phyloP scores from a whole-genome alignment of 768 basidiomycete genomes.

The Crepidotus variabilis region DNA sequence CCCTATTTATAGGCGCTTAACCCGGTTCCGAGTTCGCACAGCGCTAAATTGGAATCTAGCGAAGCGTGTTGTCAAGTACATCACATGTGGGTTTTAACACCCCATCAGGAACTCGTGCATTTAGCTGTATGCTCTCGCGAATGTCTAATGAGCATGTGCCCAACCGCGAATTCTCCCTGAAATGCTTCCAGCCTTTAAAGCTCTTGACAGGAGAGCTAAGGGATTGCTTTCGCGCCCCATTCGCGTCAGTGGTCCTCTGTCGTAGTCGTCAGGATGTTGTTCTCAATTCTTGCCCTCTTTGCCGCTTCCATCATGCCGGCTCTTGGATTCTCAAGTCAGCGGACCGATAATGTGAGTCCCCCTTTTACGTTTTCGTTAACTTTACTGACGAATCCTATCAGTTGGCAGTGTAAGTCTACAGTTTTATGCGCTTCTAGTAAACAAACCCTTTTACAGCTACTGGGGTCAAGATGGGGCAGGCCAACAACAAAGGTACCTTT shows the following conservation, averaged over 20 bases:
- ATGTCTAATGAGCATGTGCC: slow-evolving; percentile 19
- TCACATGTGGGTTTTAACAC: slow-evolving; percentile 11
- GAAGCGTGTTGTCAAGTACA: background rate
- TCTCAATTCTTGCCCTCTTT: slow-evolving; percentile 11
- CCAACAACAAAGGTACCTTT: slow-evolving; percentile 31
- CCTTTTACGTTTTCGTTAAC: background rate
- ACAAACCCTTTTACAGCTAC: slow-evolving; percentile 23
- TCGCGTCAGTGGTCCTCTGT: slow-evolving; percentile 7
- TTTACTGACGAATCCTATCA: slow-evolving; percentile 8
- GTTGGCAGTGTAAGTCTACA: slow-evolving; percentile 32
- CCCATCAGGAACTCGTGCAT: slow-evolving; percentile 1
- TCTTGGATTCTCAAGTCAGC: slow-evolving; percentile 25
- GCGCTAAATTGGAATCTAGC: background rate
- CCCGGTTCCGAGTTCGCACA: background rate
- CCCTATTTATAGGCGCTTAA: background rate
- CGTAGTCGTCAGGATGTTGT: slow-evolving; percentile 8
- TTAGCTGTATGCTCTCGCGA: background rate
- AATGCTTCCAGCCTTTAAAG: slow-evolving; percentile 1
- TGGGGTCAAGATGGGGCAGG: slow-evolving; percentile 39
- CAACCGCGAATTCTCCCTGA: slow-evolving; percentile 12
- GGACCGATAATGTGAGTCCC: slow-evolving; percentile 33
- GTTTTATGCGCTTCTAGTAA: background rate
- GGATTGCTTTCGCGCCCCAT: slow-evolving; percentile 7
- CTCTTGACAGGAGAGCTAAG: background rate
- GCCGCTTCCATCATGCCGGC: slow-evolving; percentile 18